Evolutionary conservation across 306 rosid species (phyloP).

Genomic region (Prosopis cineraria): DNA sequence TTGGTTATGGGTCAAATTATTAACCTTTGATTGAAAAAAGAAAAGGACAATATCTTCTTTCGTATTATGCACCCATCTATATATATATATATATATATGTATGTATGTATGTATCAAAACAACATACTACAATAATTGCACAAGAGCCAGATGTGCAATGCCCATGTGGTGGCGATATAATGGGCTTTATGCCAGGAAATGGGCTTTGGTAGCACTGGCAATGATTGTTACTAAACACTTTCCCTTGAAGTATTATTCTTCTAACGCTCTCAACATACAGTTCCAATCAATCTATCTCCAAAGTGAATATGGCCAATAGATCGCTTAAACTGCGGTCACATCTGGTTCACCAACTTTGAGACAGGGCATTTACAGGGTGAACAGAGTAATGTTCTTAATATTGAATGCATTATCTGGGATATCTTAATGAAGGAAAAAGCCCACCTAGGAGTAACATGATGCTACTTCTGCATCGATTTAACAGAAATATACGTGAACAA

Average conservation of each 20-base stretch:
- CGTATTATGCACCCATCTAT: conserved; percentile 25
- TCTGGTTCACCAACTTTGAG: conserved; percentile 2
- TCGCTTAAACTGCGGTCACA: conserved; percentile 10
- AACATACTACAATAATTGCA: conserved; percentile 42
- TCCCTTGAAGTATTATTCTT: conserved; percentile 37
- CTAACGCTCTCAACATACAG: conserved; percentile 39
- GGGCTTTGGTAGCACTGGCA: conserved; percentile 49
- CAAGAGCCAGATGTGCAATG: conserved; percentile 57
- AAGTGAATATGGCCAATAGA: conserved; percentile 11
- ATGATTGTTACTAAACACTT: conserved; percentile 56
- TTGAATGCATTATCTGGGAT: background rate
- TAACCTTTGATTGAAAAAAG: conserved; percentile 37
- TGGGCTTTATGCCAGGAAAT: conserved; percentile 49
- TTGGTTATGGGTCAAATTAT: conserved; percentile 54
- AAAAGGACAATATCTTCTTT: conserved; percentile 31
- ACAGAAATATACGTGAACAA: background rate
- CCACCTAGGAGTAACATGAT: background rate
- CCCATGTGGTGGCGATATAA: conserved; percentile 64
- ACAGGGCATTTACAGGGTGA: background rate
- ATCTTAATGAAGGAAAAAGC: background rate
- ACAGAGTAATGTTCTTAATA: background rate
- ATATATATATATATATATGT: no score
- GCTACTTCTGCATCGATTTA: background rate
- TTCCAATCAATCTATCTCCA: conserved; percentile 31
- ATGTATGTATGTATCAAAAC: no score